Conservation (phyloP, 352 stramenopile species). For the Phytophthora niederhauseri region DNA sequence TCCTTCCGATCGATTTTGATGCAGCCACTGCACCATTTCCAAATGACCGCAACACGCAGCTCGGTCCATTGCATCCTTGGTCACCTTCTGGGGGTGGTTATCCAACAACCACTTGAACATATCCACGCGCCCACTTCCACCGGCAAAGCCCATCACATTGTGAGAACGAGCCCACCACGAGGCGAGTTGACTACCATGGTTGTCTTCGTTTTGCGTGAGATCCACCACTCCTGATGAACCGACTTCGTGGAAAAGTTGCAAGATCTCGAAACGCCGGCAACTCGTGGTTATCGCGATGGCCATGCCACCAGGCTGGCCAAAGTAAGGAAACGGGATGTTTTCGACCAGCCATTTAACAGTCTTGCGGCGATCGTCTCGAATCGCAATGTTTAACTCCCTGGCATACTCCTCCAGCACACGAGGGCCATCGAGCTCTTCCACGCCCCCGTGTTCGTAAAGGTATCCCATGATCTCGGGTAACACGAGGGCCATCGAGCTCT, state of each 20-base stretch:
- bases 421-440: background rate
- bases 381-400: background rate
- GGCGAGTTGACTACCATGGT: background rate
- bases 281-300: background rate
- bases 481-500: background rate
- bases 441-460: constrained; percentile 4
- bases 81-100: background rate
- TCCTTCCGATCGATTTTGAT: constrained; percentile 1
- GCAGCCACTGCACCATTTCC: constrained; percentile 2
- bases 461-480: constrained; percentile 7
- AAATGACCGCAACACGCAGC: background rate
- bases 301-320: background rate
- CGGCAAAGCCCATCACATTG: constrained; percentile 1
- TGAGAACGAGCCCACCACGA: constrained; percentile 6
- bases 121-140: background rate
- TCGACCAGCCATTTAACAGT: constrained; percentile 6
- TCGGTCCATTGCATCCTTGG: background rate
- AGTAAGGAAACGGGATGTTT: constrained; percentile 6
- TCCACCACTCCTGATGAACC: background rate
- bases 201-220: constrained; percentile 5
- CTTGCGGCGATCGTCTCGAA: constrained; percentile 8
- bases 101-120: constrained; percentile 11
- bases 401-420: background rate
- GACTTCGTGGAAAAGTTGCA: constrained; percentile 9
- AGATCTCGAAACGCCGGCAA: constrained; percentile 1